Evolutionary conservation across 2,329 filamentous ascomycete species (phyloP).

Genomic region (Fusarium albosuccineum): DNA sequence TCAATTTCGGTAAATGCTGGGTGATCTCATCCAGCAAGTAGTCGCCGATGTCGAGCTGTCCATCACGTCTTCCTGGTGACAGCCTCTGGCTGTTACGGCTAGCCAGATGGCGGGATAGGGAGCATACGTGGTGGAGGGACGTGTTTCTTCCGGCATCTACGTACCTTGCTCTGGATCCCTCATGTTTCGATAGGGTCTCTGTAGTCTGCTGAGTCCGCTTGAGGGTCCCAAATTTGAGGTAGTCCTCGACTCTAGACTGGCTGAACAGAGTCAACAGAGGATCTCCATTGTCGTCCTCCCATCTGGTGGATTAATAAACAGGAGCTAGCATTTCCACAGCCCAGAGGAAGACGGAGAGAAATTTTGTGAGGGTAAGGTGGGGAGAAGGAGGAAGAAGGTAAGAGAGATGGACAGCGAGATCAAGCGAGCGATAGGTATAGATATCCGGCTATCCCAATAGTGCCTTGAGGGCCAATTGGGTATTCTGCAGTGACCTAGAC

Average conservation of each 20-base stretch:
- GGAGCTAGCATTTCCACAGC: slow-evolving; percentile 4
- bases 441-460: too few relatives aligned
- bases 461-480: too few relatives aligned
- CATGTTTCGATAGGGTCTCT: background rate
- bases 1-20: too few relatives aligned
- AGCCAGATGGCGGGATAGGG: background rate
- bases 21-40: background rate
- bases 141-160: background rate
- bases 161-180: background rate
- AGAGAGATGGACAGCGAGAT: too few relatives aligned
- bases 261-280: slow-evolving; percentile 2
- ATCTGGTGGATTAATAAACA: background rate
- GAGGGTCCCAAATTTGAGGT: slow-evolving; percentile 11
- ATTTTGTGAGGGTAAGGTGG: too few relatives aligned
- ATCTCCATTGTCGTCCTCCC: background rate
- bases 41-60: background rate
- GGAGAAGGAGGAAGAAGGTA: too few relatives aligned
- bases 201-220: background rate
- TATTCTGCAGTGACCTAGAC: too few relatives aligned
- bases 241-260: background rate
- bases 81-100: background rate
- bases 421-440: too few relatives aligned
- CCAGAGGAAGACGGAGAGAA: slow-evolving; percentile 10
- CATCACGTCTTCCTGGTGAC: background rate
- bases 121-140: background rate